Evolutionary conservation across 495 filamentous ascomycete species (phyloP).

Genomic region (Rostrohypoxylon terebratum): DNA sequence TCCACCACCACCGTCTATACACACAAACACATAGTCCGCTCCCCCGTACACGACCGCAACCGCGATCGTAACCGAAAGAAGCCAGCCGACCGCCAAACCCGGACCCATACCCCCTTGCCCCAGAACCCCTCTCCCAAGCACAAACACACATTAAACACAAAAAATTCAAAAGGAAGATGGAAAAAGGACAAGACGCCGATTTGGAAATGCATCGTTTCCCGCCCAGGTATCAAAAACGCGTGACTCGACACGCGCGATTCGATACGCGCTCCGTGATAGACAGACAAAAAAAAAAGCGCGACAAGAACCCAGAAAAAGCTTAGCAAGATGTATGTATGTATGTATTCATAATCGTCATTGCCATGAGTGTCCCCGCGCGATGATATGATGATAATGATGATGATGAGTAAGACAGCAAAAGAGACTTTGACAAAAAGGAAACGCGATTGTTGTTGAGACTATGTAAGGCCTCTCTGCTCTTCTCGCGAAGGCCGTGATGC

Average conservation of each 20-base stretch:
- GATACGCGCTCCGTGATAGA: neutral
- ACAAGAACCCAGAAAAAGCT: neutral
- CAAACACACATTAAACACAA: neutral
- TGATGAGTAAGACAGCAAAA: neutral
- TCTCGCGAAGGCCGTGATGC: constrained; percentile 4
- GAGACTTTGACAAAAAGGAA: neutral
- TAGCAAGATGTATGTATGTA: neutral
- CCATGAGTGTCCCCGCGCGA: neutral
- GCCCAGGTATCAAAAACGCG: neutral
- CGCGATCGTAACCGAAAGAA: neutral
- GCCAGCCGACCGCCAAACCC: neutral
- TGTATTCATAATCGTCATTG: neutral
- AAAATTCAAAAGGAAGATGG: neutral
- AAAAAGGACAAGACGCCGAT: neutral
- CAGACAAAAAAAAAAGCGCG: neutral
- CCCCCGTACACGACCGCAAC: neutral
- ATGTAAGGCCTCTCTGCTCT: neutral
- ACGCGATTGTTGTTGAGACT: neutral
- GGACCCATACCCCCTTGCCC: neutral
- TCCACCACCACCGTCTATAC: neutral
- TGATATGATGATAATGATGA: neutral
- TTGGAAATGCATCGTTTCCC: constrained; percentile 7
- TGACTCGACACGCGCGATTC: neutral
- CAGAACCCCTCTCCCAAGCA: neutral
- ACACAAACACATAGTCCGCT: neutral